Conservation (phyloP, 306 rosid species). For the Rosa rugosa region DNA sequence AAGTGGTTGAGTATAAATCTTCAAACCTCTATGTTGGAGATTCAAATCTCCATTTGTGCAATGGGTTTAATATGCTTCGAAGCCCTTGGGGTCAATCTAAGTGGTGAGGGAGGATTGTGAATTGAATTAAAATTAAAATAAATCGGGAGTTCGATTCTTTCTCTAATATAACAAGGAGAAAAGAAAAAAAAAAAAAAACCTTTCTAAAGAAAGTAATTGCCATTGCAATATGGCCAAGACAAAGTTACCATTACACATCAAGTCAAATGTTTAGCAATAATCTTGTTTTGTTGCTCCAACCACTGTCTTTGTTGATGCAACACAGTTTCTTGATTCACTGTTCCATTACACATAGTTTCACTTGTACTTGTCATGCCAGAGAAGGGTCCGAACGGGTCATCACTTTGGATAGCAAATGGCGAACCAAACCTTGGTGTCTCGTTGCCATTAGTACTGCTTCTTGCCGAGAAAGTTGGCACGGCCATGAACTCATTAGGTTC, state of each 20-base stretch:
- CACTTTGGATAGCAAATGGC: conserved; percentile 11
- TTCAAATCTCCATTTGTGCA: too few relatives aligned
- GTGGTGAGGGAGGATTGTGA: too few relatives aligned
- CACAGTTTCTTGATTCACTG: conserved; percentile 37
- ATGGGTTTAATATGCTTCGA: too few relatives aligned
- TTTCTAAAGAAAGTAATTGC: not conserved
- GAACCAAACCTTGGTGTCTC: conserved; percentile 4
- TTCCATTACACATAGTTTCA: conserved; percentile 21
- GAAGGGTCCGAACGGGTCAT: conserved; percentile 61
- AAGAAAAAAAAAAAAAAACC: not conserved
- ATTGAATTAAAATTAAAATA: too few relatives aligned
- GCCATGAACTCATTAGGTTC: not conserved
- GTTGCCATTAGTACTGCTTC: not conserved
- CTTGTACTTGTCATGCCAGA: not conserved
- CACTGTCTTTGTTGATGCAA: conserved; percentile 52
- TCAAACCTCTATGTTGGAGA: too few relatives aligned
- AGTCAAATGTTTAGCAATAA: conserved; percentile 53
- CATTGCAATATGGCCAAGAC: not conserved
- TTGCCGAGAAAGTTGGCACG: not conserved
- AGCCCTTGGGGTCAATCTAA: too few relatives aligned
- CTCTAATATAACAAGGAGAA: not conserved
- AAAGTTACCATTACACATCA: conserved; percentile 20
- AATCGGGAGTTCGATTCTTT: too few relatives aligned
- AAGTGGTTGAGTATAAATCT: too few relatives aligned
- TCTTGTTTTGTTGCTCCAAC: conserved; percentile 78